Evolutionary conservation across 169 alveolate genomes (phyloP), one percentile per base, ranked within the genome.

Genomic region (Neospora caninum): DNA sequence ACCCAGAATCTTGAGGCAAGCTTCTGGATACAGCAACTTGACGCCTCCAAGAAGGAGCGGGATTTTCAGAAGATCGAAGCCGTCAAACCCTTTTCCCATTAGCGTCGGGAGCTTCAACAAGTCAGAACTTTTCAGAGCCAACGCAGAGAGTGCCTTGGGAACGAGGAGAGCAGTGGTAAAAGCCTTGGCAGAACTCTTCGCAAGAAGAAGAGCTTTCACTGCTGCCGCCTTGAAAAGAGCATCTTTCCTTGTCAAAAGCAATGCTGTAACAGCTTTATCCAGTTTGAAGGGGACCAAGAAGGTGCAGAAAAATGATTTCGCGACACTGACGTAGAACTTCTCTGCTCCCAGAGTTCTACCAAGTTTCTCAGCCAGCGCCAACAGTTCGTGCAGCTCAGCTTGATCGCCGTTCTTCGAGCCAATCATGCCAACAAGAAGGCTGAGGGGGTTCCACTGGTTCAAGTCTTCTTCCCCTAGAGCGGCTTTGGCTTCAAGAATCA

Each of bases 261-360:
- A 42, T 18, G 9, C 70, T 20, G 89, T 43, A 25, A 82, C 89
- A 4, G 31, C 41, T 16, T 18, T 43, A 13, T 39, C 89, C 25
- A 82, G 89, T n/a, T 43, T 43, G 69, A 82, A 82, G 67, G 89
- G 89, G 36, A 41, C 41, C 41, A 82, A n/a, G 89, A 82, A 82
- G 31, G 67, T 41, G 41, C 49, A 82, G 67, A 82, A 39, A 27
- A 82, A 82, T 0, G 89, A 39, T 18, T 82, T 43, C 39, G 89
- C 89, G 39, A 82, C n/a, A 22, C 69, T 43, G 67, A 42, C 70
- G 67, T 82, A 42, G 89, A 82, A 82, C 31, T 39, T 43, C 54
- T 43, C 67, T 29, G 89, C 27, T 10, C 67, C 67, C 31, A 82
- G 69, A 0, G 67, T n/a, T 4, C 41, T 20, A 31, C 89, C 89